phyloP scores from a whole-genome alignment of 75 land plant genomes.

The Sequoia sempervirens region DNA sequence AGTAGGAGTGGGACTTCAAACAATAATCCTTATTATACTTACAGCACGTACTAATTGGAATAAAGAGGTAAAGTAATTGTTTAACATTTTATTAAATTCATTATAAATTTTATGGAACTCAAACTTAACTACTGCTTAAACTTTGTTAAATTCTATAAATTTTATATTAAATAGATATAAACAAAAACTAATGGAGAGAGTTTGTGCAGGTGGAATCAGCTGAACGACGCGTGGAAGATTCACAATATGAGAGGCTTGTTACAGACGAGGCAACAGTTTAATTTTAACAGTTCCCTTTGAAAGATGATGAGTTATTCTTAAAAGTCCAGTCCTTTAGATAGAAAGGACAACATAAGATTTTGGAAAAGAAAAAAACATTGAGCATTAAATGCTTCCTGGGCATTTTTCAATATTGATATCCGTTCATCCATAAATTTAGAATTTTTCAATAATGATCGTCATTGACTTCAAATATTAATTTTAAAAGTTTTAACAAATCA shows the following conservation, averaged over 20 bases:
- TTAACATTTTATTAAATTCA: not conserved
- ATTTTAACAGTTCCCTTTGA: no score
- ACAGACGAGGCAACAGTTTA: not conserved
- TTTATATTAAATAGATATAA: not conserved
- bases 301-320: not conserved
- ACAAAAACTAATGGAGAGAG: not conserved
- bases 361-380: not conserved
- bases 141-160: no score
- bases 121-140: not conserved
- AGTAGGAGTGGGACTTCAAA: slow-evolving; percentile 19
- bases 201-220: not conserved
- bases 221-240: not conserved
- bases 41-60: slow-evolving; percentile 24
- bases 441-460: no score
- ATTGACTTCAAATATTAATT: no score
- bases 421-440: no score
- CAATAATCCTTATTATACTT: slow-evolving; percentile 10
- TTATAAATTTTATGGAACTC: not conserved
- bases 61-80: not conserved
- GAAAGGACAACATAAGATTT: not conserved
- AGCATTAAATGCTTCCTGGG: not conserved
- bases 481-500: no score
- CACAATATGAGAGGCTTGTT: not conserved
- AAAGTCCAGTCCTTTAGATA: not conserved
- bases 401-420: no score